A percentile compares a stretch with the other conserved stretches of the same genome.
Conservation (phyloP, 331 rosid species). For the Ulmus americana region DNA sequence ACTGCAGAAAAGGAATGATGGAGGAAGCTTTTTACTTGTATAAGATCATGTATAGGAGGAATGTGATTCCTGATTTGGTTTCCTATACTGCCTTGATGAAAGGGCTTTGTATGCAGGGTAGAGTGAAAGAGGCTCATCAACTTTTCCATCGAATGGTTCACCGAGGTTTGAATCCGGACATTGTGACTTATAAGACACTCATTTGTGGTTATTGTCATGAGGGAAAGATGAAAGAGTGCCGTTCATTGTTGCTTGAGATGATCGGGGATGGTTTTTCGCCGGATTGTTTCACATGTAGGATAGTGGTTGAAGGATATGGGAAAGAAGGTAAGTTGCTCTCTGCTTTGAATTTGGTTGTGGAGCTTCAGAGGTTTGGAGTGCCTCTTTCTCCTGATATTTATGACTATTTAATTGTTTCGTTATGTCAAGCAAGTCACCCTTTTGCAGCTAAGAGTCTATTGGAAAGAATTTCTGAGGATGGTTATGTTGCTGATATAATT, state of each 20-base stretch:
- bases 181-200: slow-evolving; percentile 56
- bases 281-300: slow-evolving; percentile 52
- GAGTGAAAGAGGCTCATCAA: slow-evolving; percentile 73
- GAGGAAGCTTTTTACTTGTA: slow-evolving; percentile 69
- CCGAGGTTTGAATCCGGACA: slow-evolving; percentile 61
- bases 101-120: slow-evolving; percentile 66
- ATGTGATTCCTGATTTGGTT: slow-evolving; percentile 66
- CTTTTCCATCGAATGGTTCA: slow-evolving; percentile 75
- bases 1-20: slow-evolving; percentile 64
- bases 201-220: slow-evolving; percentile 56
- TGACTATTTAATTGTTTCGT: slow-evolving; percentile 44
- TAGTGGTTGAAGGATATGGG: slow-evolving; percentile 57
- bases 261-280: slow-evolving; percentile 49
- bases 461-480: slow-evolving; percentile 41
- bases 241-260: slow-evolving; percentile 61
- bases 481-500: slow-evolving; percentile 36
- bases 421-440: slow-evolving; percentile 62
- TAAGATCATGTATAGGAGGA: slow-evolving; percentile 74
- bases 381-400: slow-evolving; percentile 38
- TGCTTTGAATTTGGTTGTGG: slow-evolving; percentile 65
- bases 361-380: slow-evolving; percentile 50
- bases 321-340: slow-evolving; percentile 57
- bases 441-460: slow-evolving; percentile 72
- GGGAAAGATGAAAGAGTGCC: slow-evolving; percentile 49
- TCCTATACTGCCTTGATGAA: slow-evolving; percentile 66